Percentiles rank a stretch among this genome's conserved stretches.
Conservation (phyloP, 75 land plant species). For the Pseudotsuga menziesii region DNA sequence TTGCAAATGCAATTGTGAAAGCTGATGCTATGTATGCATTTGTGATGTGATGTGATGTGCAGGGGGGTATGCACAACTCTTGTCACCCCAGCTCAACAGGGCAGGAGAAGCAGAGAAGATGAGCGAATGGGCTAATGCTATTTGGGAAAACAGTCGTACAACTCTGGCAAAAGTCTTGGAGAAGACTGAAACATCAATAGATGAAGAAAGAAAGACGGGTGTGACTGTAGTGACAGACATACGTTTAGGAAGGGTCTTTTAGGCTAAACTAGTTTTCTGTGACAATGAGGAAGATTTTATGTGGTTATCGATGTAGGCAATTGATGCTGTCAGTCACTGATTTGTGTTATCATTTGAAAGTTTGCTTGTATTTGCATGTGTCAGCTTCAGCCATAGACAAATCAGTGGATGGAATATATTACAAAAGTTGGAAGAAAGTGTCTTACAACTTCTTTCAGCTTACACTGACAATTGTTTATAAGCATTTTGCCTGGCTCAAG, state of each 20-base stretch:
- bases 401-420: too few relatives aligned
- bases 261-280: neutral
- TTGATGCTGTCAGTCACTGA: neutral
- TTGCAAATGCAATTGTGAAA: neutral
- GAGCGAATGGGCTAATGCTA: conserved; percentile 1
- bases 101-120: conserved; percentile 8
- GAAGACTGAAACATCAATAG: neutral
- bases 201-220: neutral
- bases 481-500: too few relatives aligned
- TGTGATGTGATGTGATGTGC: neutral
- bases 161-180: neutral
- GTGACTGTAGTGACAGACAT: conserved; percentile 2
- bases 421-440: too few relatives aligned
- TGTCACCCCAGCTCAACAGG: neutral
- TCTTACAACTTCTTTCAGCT: too few relatives aligned
- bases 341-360: neutral
- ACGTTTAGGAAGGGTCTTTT: conserved; percentile 7
- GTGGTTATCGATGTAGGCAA: neutral
- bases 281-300: neutral
- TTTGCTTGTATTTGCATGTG: neutral
- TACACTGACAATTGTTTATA: too few relatives aligned
- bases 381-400: too few relatives aligned
- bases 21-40: neutral
- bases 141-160: neutral
- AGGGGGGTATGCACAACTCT: conserved; percentile 9